Evolutionary conservation across 345 rosid species (phyloP).

Genomic region (Citrus mangshanensis): DNA sequence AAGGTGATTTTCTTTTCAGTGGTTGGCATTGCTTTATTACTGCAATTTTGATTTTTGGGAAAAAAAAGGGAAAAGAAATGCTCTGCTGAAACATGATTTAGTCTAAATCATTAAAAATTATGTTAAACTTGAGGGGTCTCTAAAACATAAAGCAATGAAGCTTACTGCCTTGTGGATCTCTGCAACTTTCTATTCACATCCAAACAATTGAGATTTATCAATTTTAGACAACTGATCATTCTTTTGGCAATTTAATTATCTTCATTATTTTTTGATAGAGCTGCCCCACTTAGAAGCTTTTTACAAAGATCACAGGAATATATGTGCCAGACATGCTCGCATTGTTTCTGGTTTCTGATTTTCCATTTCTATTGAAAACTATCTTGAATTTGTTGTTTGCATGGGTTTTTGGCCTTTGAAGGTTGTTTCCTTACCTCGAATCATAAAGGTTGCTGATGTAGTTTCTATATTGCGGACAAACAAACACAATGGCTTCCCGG

Average conservation of each 20-base stretch:
- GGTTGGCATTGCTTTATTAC: not conserved
- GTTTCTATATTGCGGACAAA: constrained; percentile 77
- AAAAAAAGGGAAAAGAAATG: no score
- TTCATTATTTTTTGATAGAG: not conserved
- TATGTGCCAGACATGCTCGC: not conserved
- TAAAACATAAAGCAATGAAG: not conserved
- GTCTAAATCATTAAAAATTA: not conserved
- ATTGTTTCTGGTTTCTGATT: not conserved
- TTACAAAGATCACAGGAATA: not conserved
- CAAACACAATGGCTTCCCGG: constrained; percentile 94
- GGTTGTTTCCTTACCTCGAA: constrained; percentile 88
- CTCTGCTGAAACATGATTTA: not conserved
- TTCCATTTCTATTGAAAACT: not conserved
- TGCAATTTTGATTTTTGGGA: no score
- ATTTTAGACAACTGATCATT: not conserved
- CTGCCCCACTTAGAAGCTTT: not conserved
- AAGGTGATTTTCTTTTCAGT: constrained; percentile 44
- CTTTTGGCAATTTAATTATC: not conserved
- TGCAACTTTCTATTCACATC: not conserved
- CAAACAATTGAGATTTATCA: not conserved
- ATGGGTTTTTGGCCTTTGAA: constrained; percentile 26
- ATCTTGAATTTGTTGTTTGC: constrained; percentile 1
- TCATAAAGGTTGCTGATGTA: constrained; percentile 82
- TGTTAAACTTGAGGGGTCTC: not conserved
- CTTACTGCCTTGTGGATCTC: constrained; percentile 8